Base-by-base conservation (phyloP, 1,139 yeast genomes). In the Zygoascus meyerae region DNA sequence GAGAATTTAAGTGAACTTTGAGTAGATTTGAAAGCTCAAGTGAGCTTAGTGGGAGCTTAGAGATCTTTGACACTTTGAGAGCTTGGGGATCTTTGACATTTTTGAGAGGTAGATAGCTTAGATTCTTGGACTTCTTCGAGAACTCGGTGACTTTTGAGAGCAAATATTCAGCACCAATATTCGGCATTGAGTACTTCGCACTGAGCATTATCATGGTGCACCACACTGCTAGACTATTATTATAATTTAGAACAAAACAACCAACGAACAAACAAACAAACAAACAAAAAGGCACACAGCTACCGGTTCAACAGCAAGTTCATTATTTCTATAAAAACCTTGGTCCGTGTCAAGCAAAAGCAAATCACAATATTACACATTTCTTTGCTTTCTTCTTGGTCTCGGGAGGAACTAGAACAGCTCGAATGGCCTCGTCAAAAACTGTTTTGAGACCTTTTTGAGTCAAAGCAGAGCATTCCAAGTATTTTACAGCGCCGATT, bases 391-490 rank as follows among this genome's bases (percentile, higher is more conserved):
- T 58, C 55, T 58, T 58, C 33, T 45, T 45, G 17, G 34, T 30
- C 37, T 39, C 42, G 2, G 35, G 43, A 28, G 46, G 46, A 17
- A 33, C 39, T 18, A 42, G 28, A 9, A 46, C 49, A n/a, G 49
- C 49, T 33, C 46, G 76, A 43, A 86, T 86, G 15, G 95, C 95
- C 52, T 71, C 80, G 58, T 86, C 95, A 58, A 87, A 87, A 14
- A 87, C 82, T 50, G 83, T 86, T 61, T 83, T 82, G 46, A 66
- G 58, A 21, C 96, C 96, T 51, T 75, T 77, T 66, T 87, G 96
- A 26, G 94, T 83, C 16, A 92, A 85, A n/a, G 97, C 95, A 2
- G 95, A 86, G 66, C 97, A 89, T 68, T 89, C 97, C 54, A 85
- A 71, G 65, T 87, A 65, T 51, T 77, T 79, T 51, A 83, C 77